Evolutionary conservation across 345 rosid genomes (phyloP).

Genomic region (Trapa incisa): DNA sequence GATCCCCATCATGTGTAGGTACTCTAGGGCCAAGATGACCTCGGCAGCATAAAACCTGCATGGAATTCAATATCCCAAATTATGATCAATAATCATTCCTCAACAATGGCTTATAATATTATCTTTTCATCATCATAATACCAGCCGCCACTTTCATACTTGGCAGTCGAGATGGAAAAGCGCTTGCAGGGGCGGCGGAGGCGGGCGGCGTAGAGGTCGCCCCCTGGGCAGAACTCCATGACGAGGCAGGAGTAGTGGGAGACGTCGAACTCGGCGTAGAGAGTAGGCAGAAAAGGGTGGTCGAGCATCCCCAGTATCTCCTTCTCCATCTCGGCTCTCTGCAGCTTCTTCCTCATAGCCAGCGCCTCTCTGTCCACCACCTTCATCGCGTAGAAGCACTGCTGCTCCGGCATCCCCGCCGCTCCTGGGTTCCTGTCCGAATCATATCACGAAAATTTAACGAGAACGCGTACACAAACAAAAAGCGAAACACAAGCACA

Average conservation of each 20-base stretch:
- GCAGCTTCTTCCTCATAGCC: slow-evolving; percentile 67
- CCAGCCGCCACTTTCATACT: slow-evolving; percentile 24
- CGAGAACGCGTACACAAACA: too few relatives aligned
- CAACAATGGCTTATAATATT: too few relatives aligned
- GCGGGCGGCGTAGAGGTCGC: slow-evolving; percentile 72
- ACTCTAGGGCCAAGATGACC: slow-evolving; percentile 51
- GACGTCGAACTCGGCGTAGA: slow-evolving; percentile 79
- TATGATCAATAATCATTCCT: neutral
- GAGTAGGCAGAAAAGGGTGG: slow-evolving; percentile 82
- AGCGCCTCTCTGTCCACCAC: slow-evolving; percentile 89
- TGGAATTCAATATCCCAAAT: neutral
- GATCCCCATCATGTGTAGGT: slow-evolving; percentile 75
- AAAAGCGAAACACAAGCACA: neutral
- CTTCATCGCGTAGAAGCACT: slow-evolving; percentile 75
- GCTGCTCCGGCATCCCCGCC: slow-evolving; percentile 21
- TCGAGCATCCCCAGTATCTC: slow-evolving; percentile 75
- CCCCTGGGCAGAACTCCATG: slow-evolving; percentile 90
- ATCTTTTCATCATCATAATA: too few relatives aligned
- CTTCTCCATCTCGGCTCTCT: slow-evolving; percentile 89
- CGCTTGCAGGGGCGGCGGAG: slow-evolving; percentile 63
- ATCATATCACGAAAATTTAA: neutral
- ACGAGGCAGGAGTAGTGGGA: slow-evolving; percentile 89
- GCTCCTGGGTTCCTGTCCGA: neutral
- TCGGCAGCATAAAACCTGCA: slow-evolving; percentile 68
- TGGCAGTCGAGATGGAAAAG: slow-evolving; percentile 57